Conservation (phyloP, 352 stramenopile species). For the Bremia lactucae region DNA sequence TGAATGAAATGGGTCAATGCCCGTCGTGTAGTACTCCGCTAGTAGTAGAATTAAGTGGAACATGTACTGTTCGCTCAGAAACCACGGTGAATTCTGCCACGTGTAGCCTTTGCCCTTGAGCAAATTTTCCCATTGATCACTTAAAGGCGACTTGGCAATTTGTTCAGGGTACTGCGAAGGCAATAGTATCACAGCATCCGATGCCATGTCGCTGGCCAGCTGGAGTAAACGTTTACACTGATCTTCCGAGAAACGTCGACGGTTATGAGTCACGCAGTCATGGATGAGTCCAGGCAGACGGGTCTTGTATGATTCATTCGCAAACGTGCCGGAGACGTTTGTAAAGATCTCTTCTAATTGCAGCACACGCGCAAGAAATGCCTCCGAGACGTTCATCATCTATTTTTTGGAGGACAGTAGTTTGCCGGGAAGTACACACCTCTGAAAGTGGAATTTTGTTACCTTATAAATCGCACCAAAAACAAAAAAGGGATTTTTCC, state of each 20-base stretch:
- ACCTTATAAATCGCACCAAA: too few relatives aligned
- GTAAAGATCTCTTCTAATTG: slow-evolving; percentile 35
- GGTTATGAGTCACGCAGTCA: slow-evolving; percentile 46
- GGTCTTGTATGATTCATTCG: slow-evolving; percentile 52
- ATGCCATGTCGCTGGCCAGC: slow-evolving; percentile 36
- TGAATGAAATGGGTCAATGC: slow-evolving; percentile 55
- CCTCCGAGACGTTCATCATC: slow-evolving; percentile 24
- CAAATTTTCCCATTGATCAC: slow-evolving; percentile 34
- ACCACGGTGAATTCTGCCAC: slow-evolving; percentile 69
- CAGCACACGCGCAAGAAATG: slow-evolving; percentile 34
- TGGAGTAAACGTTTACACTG: slow-evolving; percentile 27
- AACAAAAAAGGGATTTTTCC: too few relatives aligned
- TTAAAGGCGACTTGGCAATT: slow-evolving; percentile 27
- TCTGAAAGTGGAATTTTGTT: too few relatives aligned
- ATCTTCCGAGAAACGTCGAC: slow-evolving; percentile 21
- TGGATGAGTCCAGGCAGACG: slow-evolving; percentile 45
- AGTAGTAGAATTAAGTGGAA: slow-evolving; percentile 59
- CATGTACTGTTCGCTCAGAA: slow-evolving; percentile 65
- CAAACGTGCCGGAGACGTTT: slow-evolving; percentile 42
- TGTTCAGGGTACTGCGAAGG: slow-evolving; percentile 28
- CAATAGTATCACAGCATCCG: slow-evolving; percentile 33
- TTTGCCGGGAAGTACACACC: too few relatives aligned
- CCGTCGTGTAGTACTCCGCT: slow-evolving; percentile 47
- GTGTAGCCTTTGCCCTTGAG: slow-evolving; percentile 35
- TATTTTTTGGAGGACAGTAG: too few relatives aligned